Evolutionary conservation across 1,139 yeast genomes (phyloP).

Genomic region (Arxiozyma bovina): DNA sequence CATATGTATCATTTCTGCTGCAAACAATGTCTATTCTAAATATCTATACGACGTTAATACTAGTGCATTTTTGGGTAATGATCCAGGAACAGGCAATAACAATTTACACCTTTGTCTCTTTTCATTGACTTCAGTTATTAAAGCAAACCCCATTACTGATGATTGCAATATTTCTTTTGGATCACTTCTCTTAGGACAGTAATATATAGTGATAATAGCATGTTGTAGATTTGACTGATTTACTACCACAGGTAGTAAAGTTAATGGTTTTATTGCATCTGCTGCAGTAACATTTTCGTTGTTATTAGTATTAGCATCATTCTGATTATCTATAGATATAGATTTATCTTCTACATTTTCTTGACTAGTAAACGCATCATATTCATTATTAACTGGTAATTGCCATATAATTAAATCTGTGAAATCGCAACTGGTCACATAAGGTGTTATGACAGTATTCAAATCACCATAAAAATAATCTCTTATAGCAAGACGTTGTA

Average conservation of each 20-base stretch:
- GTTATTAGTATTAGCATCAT: not conserved
- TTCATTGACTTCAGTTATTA: slow-evolving; percentile 54
- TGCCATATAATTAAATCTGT: slow-evolving; percentile 43
- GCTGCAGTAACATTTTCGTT: slow-evolving; percentile 1
- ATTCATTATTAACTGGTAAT: slow-evolving; percentile 29
- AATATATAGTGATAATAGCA: slow-evolving; percentile 64
- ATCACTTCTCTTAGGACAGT: slow-evolving; percentile 47
- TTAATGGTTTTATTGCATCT: slow-evolving; percentile 3
- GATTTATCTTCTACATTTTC: not conserved
- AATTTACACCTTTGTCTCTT: slow-evolving; percentile 61
- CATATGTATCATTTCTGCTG: not conserved
- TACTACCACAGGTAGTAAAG: slow-evolving; percentile 20
- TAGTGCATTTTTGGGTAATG: slow-evolving; percentile 62
- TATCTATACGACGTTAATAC: slow-evolving; percentile 62
- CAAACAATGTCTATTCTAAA: slow-evolving; percentile 40
- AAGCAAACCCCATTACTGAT: slow-evolving; percentile 56
- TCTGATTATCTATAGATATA: not conserved
- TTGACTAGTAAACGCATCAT: not conserved
- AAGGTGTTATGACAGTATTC: slow-evolving; percentile 67
- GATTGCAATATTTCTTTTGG: slow-evolving; percentile 46
- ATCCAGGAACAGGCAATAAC: slow-evolving; percentile 80
- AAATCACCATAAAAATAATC: slow-evolving; percentile 82
- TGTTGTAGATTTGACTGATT: slow-evolving; percentile 45
- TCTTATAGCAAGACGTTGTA: slow-evolving; percentile 68
- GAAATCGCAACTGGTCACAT: slow-evolving; percentile 48